A percentile compares a stretch with the other conserved stretches of the same genome.
Evolutionary conservation across 2,329 filamentous ascomycete species (phyloP).

Genomic region (Neofusicoccum kwambonambiense): DNA sequence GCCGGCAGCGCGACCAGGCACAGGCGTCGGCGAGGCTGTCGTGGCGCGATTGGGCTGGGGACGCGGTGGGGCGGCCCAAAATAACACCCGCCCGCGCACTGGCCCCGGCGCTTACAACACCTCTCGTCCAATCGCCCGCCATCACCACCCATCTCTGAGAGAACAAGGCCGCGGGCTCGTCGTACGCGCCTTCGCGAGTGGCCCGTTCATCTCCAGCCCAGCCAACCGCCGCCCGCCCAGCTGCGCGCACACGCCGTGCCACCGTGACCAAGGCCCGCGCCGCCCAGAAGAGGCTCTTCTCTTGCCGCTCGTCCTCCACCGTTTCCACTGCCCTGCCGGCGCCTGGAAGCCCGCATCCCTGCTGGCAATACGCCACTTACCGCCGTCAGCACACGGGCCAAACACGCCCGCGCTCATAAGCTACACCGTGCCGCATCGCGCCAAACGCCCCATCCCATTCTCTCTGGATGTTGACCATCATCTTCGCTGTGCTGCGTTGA

Average conservation of each 20-base stretch:
- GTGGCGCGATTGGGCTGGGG: background rate
- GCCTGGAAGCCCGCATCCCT: background rate
- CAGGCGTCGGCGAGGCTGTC: background rate
- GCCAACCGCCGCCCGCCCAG: slow-evolving; percentile 1
- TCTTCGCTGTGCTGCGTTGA: background rate
- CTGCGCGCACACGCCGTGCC: slow-evolving; percentile 6
- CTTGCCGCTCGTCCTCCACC: slow-evolving; percentile 7
- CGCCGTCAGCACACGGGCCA: slow-evolving; percentile 9
- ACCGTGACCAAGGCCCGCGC: background rate
- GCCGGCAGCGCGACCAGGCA: background rate
- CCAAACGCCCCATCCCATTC: slow-evolving; percentile 6
- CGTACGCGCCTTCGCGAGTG: background rate
- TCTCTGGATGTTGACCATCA: slow-evolving; percentile 16
- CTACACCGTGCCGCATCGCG: slow-evolving; percentile 3
- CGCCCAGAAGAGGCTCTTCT: slow-evolving; percentile 13
- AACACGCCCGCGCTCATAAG: background rate
- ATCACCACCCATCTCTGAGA: background rate
- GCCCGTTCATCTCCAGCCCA: background rate
- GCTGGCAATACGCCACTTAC: slow-evolving; percentile 15
- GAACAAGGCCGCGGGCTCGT: background rate
- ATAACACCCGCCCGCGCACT: slow-evolving; percentile 5
- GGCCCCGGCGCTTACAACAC: slow-evolving; percentile 14
- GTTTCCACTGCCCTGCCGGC: background rate
- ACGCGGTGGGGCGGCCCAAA: slow-evolving; percentile 3
- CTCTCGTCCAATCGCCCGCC: slow-evolving; percentile 1